phyloP scores from a whole-genome alignment of 257 asterid species.

The Pogostemon cablin region DNA sequence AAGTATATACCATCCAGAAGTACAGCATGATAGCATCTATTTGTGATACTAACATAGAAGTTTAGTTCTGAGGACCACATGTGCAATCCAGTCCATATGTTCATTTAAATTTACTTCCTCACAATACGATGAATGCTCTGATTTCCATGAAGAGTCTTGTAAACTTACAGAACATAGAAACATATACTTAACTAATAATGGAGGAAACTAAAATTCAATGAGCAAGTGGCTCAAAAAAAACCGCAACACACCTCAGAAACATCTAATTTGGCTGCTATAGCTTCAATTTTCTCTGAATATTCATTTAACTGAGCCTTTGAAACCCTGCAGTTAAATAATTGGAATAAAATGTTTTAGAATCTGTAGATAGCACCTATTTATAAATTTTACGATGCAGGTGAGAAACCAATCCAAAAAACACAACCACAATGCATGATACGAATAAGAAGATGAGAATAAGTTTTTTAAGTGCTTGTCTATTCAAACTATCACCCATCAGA shows the following conservation, averaged over 20 bases:
- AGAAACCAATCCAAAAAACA: background rate
- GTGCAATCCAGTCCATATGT: background rate
- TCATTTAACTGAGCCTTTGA: slow-evolving; percentile 74
- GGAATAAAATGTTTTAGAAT: background rate
- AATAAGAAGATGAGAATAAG: background rate
- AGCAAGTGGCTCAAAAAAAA: slow-evolving; percentile 3
- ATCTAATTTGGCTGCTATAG: slow-evolving; percentile 66
- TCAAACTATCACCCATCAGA: slow-evolving; percentile 5
- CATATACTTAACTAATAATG: background rate
- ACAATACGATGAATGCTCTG: background rate
- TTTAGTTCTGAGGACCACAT: slow-evolving; percentile 8
- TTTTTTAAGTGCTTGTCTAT: background rate
- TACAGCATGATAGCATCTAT: slow-evolving; percentile 6
- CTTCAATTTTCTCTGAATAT: slow-evolving; percentile 76
- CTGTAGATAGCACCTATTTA: background rate
- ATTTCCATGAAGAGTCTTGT: slow-evolving; percentile 8
- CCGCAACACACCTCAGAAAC: slow-evolving; percentile 47
- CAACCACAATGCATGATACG: too few species aligned
- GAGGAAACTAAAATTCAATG: slow-evolving; percentile 14
- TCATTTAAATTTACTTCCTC: background rate
- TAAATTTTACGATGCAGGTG: background rate
- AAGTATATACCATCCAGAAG: slow-evolving; percentile 2
- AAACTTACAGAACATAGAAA: background rate
- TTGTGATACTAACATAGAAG: background rate
- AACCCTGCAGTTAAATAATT: slow-evolving; percentile 45